phyloP scores from a whole-genome alignment of 169 alveolate species.

The Plasmodium fragile region DNA sequence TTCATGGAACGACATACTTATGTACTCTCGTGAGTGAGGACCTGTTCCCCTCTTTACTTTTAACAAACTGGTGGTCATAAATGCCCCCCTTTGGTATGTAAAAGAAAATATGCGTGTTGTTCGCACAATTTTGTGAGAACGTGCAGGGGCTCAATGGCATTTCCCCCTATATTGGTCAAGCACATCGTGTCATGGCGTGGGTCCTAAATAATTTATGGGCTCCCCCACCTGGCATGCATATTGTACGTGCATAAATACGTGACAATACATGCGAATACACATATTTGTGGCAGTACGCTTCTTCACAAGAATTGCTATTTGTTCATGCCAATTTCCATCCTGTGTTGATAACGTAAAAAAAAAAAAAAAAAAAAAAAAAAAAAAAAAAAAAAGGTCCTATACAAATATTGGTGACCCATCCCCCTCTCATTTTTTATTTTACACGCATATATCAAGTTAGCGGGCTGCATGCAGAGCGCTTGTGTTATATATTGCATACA shows the following conservation, averaged over 20 bases:
- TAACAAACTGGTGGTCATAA: not conserved
- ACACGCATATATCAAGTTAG: not conserved
- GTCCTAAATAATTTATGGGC: not conserved
- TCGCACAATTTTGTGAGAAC: not conserved
- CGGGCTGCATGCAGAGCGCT: not conserved
- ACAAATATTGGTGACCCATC: not conserved
- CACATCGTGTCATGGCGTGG: not conserved
- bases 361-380: too few species aligned
- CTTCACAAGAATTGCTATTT: not conserved
- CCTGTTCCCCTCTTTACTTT: not conserved
- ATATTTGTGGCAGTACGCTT: not conserved
- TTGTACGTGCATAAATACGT: not conserved
- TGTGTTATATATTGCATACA: not conserved
- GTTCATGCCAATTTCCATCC: not conserved
- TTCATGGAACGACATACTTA: not conserved
- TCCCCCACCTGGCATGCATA: not conserved
- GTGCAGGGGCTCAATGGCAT: not conserved
- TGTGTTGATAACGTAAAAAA: too few species aligned
- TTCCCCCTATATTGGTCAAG: not conserved
- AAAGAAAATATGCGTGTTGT: not conserved
- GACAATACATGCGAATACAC: not conserved
- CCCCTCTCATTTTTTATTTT: not conserved
- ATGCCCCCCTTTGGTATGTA: not conserved
- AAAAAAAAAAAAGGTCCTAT: not conserved
- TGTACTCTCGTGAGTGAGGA: not conserved